Conservation (phyloP, 192 early-diverging fungal species). For the Coemansia nantahalensis region DNA sequence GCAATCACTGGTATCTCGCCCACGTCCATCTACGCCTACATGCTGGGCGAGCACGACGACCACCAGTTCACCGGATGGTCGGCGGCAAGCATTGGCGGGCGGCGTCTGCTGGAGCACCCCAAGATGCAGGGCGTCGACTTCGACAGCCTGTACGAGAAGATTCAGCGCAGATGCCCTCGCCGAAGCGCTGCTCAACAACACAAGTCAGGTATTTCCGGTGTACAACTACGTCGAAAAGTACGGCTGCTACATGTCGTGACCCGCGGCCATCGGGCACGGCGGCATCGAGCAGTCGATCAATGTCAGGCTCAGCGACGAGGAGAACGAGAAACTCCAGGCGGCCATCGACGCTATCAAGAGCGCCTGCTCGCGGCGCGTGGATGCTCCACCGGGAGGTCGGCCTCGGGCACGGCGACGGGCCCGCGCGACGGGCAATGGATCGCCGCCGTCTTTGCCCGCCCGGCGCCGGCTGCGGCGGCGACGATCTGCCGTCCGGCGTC, state of each 20-base stretch:
- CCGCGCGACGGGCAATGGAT: slow-evolving; percentile 83
- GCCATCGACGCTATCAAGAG: slow-evolving; percentile 58
- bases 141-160: slow-evolving; percentile 56
- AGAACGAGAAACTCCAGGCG: slow-evolving; percentile 56
- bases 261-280: slow-evolving; percentile 68
- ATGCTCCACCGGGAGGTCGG: slow-evolving; percentile 74
- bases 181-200: slow-evolving; percentile 68
- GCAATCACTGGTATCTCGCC: slow-evolving; percentile 60
- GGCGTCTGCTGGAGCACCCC: slow-evolving; percentile 62
- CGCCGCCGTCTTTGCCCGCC: slow-evolving; percentile 62
- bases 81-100: slow-evolving; percentile 66
- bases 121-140: slow-evolving; percentile 59
- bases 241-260: slow-evolving; percentile 70
- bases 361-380: slow-evolving; percentile 59
- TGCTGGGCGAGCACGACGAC: slow-evolving; percentile 87
- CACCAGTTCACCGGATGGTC: slow-evolving; percentile 83
- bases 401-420: slow-evolving; percentile 76
- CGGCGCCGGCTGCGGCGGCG: slow-evolving; percentile 45
- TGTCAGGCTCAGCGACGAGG: slow-evolving; percentile 59
- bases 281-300: slow-evolving; percentile 74
- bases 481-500: slow-evolving; percentile 59
- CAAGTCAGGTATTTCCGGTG: slow-evolving; percentile 66
- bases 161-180: slow-evolving; percentile 67
- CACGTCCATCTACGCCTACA: slow-evolving; percentile 74
- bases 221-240: slow-evolving; percentile 63